Evolutionary conservation across 305 asterid genomes (phyloP).

Genomic region (Vinca major): DNA sequence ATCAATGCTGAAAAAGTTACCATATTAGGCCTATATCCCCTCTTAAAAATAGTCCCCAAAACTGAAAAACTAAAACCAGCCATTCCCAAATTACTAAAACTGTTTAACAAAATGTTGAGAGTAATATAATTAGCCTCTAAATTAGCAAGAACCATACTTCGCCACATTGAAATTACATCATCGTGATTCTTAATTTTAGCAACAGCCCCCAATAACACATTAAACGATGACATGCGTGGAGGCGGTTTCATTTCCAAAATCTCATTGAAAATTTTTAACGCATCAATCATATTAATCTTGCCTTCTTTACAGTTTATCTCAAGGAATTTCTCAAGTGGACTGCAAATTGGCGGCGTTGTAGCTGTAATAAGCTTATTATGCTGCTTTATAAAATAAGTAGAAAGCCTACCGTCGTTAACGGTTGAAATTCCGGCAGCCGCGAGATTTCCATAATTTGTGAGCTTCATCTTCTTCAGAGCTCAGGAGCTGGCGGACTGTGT

Average conservation of each 20-base stretch:
- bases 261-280: constrained; percentile 26
- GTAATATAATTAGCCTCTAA: constrained; percentile 40
- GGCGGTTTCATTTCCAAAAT: constrained; percentile 43
- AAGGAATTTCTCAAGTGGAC: constrained; percentile 19
- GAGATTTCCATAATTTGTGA: constrained; percentile 20
- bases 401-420: constrained; percentile 23
- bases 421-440: constrained; percentile 19
- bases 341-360: constrained; percentile 4
- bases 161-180: constrained; percentile 32
- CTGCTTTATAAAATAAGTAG: constrained; percentile 17
- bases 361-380: constrained; percentile 18
- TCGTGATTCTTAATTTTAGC: constrained; percentile 35
- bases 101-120: constrained; percentile 44
- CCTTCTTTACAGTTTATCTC: constrained; percentile 15
- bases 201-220: constrained; percentile 30
- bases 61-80: constrained; percentile 44
- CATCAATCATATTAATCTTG: constrained; percentile 20
- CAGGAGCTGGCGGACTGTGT: constrained; percentile 22
- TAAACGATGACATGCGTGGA: constrained; percentile 37
- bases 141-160: constrained; percentile 31
- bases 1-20: constrained; percentile 48
- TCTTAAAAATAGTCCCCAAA: constrained; percentile 42
- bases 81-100: constrained; percentile 38
- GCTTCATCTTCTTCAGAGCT: constrained; percentile 39
- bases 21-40: constrained; percentile 46